phyloP scores from a whole-genome alignment of 192 early-diverging fungal genomes.

The Paraglomus brasilianum region DNA sequence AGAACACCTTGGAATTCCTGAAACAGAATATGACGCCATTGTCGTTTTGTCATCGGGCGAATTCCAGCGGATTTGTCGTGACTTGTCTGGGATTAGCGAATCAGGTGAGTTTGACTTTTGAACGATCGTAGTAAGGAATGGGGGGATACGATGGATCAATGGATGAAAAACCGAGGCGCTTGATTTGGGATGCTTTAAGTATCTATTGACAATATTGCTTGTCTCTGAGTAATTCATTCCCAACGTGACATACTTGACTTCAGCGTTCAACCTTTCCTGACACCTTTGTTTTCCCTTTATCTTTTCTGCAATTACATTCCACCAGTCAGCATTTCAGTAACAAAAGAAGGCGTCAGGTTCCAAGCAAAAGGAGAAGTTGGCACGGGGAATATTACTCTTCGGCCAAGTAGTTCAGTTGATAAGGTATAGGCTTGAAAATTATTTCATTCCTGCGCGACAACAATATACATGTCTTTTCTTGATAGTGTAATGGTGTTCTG shows the following conservation, averaged over 20 bases:
- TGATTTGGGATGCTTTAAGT: too few species aligned
- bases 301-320: neutral
- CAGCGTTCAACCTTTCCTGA: neutral
- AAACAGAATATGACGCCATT: conserved; percentile 88
- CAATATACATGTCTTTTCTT: too few species aligned
- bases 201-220: too few species aligned
- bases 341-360: conserved; percentile 95
- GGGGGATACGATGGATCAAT: neutral
- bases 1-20: conserved; percentile 94
- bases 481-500: too few species aligned
- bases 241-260: too few species aligned
- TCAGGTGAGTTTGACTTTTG: conserved; percentile 37
- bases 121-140: neutral
- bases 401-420: conserved; percentile 71
- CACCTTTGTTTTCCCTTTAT: too few species aligned
- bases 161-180: too few species aligned
- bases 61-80: conserved; percentile 89
- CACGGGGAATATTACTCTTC: conserved; percentile 75
- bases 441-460: too few species aligned
- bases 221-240: too few species aligned
- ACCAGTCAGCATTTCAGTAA: conserved; percentile 77
- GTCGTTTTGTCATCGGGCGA: conserved; percentile 87
- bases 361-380: conserved; percentile 83
- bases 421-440: conserved; percentile 33
- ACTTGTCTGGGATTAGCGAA: conserved; percentile 80